Conservation (phyloP, 768 basidiomycete species). For the Russula sp. region DNA sequence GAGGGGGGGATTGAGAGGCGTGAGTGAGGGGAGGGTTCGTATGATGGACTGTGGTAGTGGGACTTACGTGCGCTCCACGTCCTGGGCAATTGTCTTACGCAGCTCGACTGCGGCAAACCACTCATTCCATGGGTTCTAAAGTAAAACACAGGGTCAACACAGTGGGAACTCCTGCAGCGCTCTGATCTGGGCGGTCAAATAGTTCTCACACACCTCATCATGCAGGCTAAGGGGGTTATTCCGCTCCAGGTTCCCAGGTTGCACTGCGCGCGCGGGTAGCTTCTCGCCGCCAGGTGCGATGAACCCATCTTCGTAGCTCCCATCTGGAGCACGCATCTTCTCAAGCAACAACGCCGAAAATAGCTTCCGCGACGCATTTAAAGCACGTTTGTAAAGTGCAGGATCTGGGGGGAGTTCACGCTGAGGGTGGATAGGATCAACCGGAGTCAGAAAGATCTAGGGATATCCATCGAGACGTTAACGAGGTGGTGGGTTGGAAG, state of each 20-base stretch:
- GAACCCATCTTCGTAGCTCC: slow-evolving; percentile 69
- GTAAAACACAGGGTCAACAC: slow-evolving; percentile 2
- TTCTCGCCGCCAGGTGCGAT: slow-evolving; percentile 45
- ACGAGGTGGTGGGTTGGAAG: background rate
- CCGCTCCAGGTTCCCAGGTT: slow-evolving; percentile 47
- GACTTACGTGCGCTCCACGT: slow-evolving; percentile 91
- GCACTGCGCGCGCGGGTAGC: slow-evolving; percentile 28
- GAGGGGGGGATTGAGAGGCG: background rate
- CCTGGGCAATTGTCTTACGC: slow-evolving; percentile 83
- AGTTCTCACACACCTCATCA: slow-evolving; percentile 45
- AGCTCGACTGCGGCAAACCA: slow-evolving; percentile 92
- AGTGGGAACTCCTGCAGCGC: background rate
- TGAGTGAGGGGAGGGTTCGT: background rate
- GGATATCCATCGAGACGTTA: slow-evolving; percentile 22
- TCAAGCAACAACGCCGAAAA: slow-evolving; percentile 57
- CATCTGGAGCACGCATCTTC: slow-evolving; percentile 81
- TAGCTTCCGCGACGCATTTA: slow-evolving; percentile 46
- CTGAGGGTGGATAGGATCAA: slow-evolving; percentile 57
- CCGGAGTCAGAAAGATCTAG: slow-evolving; percentile 63
- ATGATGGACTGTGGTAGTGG: background rate
- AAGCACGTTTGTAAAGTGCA: slow-evolving; percentile 26
- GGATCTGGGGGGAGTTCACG: slow-evolving; percentile 32
- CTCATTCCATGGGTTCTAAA: slow-evolving; percentile 88
- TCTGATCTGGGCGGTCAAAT: background rate
- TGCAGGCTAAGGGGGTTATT: slow-evolving; percentile 83